Evolutionary conservation across 208 protist genomes (phyloP).

Genomic region (Leptomonas pyrrhocoris): DNA sequence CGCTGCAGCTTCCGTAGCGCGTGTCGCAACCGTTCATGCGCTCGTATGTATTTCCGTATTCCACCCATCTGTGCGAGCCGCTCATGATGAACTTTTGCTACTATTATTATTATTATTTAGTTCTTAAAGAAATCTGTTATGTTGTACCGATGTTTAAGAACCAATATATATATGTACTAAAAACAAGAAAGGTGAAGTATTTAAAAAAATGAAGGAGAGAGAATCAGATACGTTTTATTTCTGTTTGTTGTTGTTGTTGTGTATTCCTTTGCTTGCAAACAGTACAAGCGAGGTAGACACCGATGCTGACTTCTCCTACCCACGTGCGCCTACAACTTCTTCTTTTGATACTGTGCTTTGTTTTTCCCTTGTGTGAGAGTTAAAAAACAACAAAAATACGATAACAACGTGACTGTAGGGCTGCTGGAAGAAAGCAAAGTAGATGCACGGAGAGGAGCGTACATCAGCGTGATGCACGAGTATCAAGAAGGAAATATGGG

Average conservation of each 20-base stretch:
- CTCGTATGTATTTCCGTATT: no score
- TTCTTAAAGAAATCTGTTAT: no score
- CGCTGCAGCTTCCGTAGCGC: no score
- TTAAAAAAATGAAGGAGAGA: not conserved
- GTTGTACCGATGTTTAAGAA: no score
- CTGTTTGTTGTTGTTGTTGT: not conserved
- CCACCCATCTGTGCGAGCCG: no score
- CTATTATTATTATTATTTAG: no score
- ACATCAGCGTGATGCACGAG: not conserved
- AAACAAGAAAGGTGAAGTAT: not conserved
- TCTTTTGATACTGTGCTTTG: conserved; percentile 2
- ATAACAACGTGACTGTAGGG: not conserved
- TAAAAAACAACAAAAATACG: not conserved
- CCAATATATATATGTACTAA: no score
- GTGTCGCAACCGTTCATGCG: no score
- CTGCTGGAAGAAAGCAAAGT: not conserved
- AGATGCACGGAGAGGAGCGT: not conserved
- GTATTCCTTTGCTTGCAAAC: not conserved
- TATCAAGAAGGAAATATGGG: conserved; percentile 47
- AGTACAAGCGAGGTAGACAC: not conserved
- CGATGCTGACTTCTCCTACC: conserved; percentile 10
- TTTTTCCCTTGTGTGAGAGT: not conserved
- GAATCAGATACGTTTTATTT: not conserved
- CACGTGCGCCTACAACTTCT: conserved; percentile 22
- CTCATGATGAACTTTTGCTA: no score